These are phyloP conservation scores for Gossypium ekmanianum DNA, from an alignment of 345 rosid species.

Conservation along the genomic window DNA sequence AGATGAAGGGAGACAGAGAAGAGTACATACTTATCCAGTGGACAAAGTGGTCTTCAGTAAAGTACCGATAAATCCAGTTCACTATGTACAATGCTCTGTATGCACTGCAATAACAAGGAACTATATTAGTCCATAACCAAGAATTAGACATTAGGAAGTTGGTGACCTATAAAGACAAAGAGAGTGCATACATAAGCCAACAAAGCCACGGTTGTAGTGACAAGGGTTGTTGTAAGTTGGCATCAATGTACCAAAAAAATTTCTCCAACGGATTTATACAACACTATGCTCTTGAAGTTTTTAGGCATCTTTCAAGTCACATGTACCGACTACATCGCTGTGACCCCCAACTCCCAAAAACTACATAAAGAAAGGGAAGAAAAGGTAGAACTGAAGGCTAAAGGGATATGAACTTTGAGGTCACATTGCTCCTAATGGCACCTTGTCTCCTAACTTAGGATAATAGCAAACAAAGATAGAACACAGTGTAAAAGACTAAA, in stretches of 20 bases:
- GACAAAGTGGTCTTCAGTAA: conserved; percentile 59
- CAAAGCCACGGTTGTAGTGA: too few relatives aligned
- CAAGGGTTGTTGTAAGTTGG: too few relatives aligned
- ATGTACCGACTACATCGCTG: neutral
- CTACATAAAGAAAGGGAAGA: too few relatives aligned
- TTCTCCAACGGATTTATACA: neutral
- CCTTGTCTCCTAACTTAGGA: neutral
- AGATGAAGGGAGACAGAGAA: neutral
- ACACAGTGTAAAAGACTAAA: neutral
- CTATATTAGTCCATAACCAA: neutral
- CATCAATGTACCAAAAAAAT: neutral
- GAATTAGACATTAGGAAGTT: neutral
- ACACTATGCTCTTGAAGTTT: neutral
- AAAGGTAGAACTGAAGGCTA: too few relatives aligned
- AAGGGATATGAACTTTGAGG: too few relatives aligned
- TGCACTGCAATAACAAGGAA: conserved; percentile 39
- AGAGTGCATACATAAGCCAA: neutral
- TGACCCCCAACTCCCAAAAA: neutral
- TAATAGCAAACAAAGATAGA: neutral
- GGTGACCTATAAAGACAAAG: neutral
- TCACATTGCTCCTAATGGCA: neutral
- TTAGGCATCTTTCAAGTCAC: neutral
- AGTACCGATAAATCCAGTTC: conserved; percentile 78
- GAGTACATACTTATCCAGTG: conserved; percentile 71
- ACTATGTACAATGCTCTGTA: conserved; percentile 67